phyloP scores from a whole-genome alignment of 148 eudicot species.

The Rhododendron vialii region DNA sequence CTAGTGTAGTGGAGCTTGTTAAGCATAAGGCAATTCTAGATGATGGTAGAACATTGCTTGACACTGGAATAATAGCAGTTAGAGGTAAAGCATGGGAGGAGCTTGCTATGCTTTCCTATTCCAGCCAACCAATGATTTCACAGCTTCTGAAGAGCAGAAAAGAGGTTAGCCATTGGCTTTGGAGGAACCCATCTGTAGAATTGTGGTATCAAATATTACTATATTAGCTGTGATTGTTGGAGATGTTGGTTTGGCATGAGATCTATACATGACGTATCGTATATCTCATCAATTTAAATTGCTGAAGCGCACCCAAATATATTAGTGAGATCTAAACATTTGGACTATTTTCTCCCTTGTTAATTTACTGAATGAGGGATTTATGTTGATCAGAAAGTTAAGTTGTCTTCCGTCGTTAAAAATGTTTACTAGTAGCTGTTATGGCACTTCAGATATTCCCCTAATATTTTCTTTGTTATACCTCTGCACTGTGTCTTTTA shows the following conservation, averaged over 20 bases:
- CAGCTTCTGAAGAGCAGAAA: constrained; percentile 68
- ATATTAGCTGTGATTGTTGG: neutral
- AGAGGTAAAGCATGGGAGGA: constrained; percentile 94
- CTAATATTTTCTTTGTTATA: neutral
- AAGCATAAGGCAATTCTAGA: constrained; percentile 72
- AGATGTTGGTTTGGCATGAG: neutral
- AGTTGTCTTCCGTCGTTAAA: neutral
- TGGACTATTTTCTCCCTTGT: neutral
- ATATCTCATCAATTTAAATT: neutral
- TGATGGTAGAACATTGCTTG: constrained; percentile 96
- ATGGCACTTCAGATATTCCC: neutral
- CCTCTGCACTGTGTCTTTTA: neutral
- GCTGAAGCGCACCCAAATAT: neutral
- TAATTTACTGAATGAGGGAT: neutral
- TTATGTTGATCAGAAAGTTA: neutral
- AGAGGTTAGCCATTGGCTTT: constrained; percentile 59
- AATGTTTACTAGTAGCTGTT: neutral
- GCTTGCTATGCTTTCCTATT: constrained; percentile 71
- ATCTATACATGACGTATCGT: neutral
- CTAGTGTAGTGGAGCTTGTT: constrained; percentile 66
- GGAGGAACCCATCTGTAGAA: neutral
- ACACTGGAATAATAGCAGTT: constrained; percentile 95
- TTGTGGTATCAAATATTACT: neutral
- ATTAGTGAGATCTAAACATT: neutral
- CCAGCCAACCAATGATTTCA: constrained; percentile 58